These are phyloP conservation scores for Exophiala mesophila DNA, from an alignment of 2,329 filamentous ascomycete genomes.

Conservation along the genomic window DNA sequence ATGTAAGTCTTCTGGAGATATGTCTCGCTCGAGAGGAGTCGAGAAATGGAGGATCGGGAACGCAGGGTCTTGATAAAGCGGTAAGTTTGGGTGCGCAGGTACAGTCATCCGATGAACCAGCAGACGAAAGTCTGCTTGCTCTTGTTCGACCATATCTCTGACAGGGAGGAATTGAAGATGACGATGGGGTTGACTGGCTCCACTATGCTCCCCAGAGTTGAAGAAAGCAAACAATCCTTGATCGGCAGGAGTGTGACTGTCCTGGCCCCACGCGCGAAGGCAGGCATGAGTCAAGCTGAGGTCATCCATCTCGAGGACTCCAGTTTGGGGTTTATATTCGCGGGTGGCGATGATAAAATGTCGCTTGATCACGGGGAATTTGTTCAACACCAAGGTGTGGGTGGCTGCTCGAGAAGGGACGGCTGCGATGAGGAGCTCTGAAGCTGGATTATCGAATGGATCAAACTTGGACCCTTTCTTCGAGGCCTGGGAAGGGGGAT, in stretches of 20 bases:
- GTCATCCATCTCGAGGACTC: conserved; percentile 41
- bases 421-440: conserved; percentile 39
- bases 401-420: conserved; percentile 31
- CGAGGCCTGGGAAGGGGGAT: background rate
- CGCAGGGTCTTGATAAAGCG: conserved; percentile 46
- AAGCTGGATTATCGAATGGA: conserved; percentile 41
- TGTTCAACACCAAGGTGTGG: conserved; percentile 43
- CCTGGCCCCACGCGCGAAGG: conserved; percentile 36
- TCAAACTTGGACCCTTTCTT: conserved; percentile 32
- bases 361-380: conserved; percentile 45
- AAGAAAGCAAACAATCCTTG: conserved; percentile 45
- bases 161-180: conserved; percentile 46
- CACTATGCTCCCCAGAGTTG: conserved; percentile 46
- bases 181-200: conserved; percentile 45
- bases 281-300: conserved; percentile 39
- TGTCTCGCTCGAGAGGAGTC: conserved; percentile 12
- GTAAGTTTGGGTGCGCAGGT: conserved; percentile 31
- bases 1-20: conserved; percentile 29
- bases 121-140: conserved; percentile 40
- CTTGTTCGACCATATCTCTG: conserved; percentile 35
- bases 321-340: conserved; percentile 39
- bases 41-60: conserved; percentile 24
- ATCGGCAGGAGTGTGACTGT: conserved; percentile 3
- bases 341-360: conserved; percentile 48
- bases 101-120: conserved; percentile 42